Percentiles rank a stretch among this genome's conserved stretches.
Conservation (phyloP, 2,329 filamentous ascomycete species). For the Ramularia endophylla region DNA sequence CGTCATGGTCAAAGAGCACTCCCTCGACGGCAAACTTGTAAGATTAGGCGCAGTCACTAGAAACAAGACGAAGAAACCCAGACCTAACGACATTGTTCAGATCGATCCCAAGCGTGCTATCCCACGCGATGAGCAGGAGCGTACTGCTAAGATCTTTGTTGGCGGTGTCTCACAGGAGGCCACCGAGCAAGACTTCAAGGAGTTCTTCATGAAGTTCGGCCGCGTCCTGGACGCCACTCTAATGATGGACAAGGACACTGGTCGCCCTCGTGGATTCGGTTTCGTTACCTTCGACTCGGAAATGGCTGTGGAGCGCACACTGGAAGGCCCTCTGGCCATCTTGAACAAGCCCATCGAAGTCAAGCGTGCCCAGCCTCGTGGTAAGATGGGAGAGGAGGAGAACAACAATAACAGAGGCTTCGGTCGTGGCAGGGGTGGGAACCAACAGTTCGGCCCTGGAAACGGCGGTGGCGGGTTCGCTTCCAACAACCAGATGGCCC, state of each 20-base stretch:
- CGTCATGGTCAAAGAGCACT: slow-evolving; percentile 99
- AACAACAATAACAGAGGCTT: slow-evolving; percentile 9
- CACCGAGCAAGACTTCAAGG: slow-evolving; percentile 90
- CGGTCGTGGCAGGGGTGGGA: slow-evolving; percentile 37
- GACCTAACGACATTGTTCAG: slow-evolving; percentile 44
- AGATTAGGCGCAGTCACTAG: slow-evolving; percentile 36
- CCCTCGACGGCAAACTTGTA: slow-evolving; percentile 97
- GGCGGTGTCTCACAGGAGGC: slow-evolving; percentile 97
- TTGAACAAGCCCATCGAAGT: slow-evolving; percentile 96
- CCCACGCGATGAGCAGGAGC: slow-evolving; percentile 94
- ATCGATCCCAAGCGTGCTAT: slow-evolving; percentile 98
- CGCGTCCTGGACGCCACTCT: slow-evolving; percentile 94
- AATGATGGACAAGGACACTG: slow-evolving; percentile 99
- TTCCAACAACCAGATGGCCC: slow-evolving; percentile 21
- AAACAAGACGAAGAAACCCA: slow-evolving; percentile 14
- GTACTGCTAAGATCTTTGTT: slow-evolving; percentile 98
- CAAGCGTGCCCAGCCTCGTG: slow-evolving; percentile 93
- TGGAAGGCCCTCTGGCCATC: slow-evolving; percentile 80
- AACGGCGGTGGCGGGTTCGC: slow-evolving; percentile 33
- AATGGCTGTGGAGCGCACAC: slow-evolving; percentile 84
- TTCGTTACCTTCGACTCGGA: slow-evolving; percentile 99
- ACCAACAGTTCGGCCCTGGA: slow-evolving; percentile 34
- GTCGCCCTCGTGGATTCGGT: slow-evolving; percentile 90
- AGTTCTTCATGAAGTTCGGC: slow-evolving; percentile 95
- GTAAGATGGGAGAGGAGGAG: slow-evolving; percentile 89